Evolutionary conservation across 495 filamentous ascomycete species (phyloP).

Genomic region (Corynascus novoguineensis): DNA sequence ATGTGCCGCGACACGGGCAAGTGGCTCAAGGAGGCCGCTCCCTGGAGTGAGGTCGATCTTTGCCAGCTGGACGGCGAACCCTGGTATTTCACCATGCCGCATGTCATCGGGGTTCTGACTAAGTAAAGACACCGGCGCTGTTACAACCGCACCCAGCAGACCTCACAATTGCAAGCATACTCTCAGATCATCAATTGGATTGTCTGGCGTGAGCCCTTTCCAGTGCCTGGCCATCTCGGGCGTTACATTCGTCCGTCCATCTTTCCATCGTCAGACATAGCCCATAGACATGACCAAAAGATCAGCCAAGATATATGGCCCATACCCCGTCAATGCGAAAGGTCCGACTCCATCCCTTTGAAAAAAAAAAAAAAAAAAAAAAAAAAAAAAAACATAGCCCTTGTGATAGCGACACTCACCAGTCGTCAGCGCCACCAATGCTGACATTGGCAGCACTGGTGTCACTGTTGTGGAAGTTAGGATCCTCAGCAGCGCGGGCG

Average conservation of each 20-base stretch:
- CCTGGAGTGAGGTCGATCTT: conserved; percentile 54
- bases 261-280: not conserved
- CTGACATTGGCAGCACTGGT: conserved; percentile 6
- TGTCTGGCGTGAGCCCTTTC: not conserved
- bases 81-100: conserved; percentile 47
- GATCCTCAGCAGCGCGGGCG: conserved; percentile 7
- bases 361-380: no score
- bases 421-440: conserved; percentile 11
- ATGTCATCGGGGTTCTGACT: conserved; percentile 33
- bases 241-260: not conserved
- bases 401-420: conserved; percentile 11
- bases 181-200: conserved; percentile 1
- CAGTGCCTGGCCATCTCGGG: conserved; percentile 3
- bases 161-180: not conserved
- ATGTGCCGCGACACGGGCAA: conserved; percentile 52
- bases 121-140: conserved; percentile 9
- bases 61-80: conserved; percentile 39
- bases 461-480: conserved; percentile 5
- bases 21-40: conserved; percentile 47
- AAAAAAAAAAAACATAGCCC: conserved; percentile 4
- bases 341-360: conserved; percentile 2
- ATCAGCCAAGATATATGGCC: conserved; percentile 2
- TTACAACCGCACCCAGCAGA: not conserved
- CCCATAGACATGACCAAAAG: conserved; percentile 6
- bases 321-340: not conserved